These are phyloP conservation scores for Schizosaccharomyces versatilis DNA, from an alignment of 1,139 yeast species.

Conservation along the genomic window DNA sequence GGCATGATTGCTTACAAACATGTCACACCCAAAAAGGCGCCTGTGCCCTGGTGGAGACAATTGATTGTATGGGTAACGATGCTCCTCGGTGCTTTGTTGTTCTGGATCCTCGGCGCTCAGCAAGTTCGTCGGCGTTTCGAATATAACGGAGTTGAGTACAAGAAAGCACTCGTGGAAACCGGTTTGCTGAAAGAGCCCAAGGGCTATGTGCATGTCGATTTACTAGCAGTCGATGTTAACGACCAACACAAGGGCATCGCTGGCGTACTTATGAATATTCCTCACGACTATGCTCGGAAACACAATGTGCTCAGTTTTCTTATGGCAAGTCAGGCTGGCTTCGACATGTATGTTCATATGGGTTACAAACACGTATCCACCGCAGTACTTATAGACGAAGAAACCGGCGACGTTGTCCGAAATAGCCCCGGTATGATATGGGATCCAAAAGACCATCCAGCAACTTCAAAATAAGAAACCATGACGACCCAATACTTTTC, in stretches of 20 bases:
- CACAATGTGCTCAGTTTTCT: background rate
- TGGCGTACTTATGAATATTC: background rate
- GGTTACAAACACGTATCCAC: background rate
- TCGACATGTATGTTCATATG: background rate
- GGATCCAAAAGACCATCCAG: background rate
- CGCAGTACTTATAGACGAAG: background rate
- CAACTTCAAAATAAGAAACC: background rate
- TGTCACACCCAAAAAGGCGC: background rate
- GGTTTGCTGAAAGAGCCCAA: background rate
- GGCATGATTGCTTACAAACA: background rate
- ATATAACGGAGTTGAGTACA: background rate
- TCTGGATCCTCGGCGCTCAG: background rate
- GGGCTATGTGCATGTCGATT: background rate
- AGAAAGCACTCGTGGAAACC: background rate
- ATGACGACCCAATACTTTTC: no score
- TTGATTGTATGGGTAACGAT: background rate
- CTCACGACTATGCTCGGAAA: background rate
- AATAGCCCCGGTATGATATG: background rate
- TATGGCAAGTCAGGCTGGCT: background rate
- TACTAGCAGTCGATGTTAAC: background rate
- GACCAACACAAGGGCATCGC: background rate
- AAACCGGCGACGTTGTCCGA: background rate
- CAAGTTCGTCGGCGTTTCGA: background rate
- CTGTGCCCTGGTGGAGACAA: background rate
- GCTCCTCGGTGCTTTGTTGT: background rate